Evolutionary conservation across 306 rosid species (phyloP).

Genomic region (Prunus fruticosa): DNA sequence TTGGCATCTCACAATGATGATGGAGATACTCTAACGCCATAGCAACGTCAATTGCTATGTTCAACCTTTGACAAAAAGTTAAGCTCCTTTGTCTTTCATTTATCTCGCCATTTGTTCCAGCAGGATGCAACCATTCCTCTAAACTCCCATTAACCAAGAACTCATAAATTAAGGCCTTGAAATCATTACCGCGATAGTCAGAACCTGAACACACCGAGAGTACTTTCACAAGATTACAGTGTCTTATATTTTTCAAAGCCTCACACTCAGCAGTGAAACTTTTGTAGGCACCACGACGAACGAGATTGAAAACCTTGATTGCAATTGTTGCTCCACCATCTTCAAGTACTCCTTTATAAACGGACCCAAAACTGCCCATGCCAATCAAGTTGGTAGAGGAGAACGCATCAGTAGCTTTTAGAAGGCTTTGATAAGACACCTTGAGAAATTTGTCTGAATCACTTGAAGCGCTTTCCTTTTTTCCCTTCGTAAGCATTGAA

Average conservation of each 20-base stretch:
- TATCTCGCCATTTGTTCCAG: background rate
- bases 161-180: slow-evolving; percentile 34
- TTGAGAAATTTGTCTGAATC: too few relatives aligned
- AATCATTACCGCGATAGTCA: slow-evolving; percentile 23
- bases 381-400: too few relatives aligned
- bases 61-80: background rate
- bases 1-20: too few relatives aligned
- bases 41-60: too few relatives aligned
- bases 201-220: slow-evolving; percentile 27
- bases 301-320: slow-evolving; percentile 40
- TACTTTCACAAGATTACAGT: slow-evolving; percentile 44
- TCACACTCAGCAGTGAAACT: slow-evolving; percentile 41
- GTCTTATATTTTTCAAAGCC: slow-evolving; percentile 22
- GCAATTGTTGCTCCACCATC: slow-evolving; percentile 15
- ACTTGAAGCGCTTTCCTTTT: background rate
- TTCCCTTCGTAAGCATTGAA: background rate
- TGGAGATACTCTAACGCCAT: too few relatives aligned
- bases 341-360: slow-evolving; percentile 22
- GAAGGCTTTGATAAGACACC: too few relatives aligned
- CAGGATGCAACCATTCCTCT: slow-evolving; percentile 30
- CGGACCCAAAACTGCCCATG: too few relatives aligned
- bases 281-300: slow-evolving; percentile 36
- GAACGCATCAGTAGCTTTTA: too few relatives aligned
- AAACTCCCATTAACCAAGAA: slow-evolving; percentile 39
- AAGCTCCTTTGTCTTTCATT: background rate